Evolutionary conservation across 345 rosid genomes (phyloP).

Genomic region (Brassica carinata): DNA sequence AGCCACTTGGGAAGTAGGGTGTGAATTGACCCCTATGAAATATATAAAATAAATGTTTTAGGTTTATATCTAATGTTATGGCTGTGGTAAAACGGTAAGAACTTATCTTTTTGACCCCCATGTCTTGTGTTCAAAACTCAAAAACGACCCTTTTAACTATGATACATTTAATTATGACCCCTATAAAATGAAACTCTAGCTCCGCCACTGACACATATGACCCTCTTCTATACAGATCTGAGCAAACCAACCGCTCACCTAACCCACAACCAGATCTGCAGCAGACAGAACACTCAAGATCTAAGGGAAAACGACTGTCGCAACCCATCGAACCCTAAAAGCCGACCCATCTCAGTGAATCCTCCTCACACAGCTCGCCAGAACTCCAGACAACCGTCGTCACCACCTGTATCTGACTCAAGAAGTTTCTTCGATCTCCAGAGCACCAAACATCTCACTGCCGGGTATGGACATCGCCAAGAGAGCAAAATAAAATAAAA

Average conservation of each 20-base stretch:
- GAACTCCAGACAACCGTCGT: neutral
- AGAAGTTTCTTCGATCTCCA: neutral
- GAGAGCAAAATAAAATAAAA: neutral
- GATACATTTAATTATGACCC: no score
- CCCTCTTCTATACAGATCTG: neutral
- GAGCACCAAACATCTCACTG: neutral
- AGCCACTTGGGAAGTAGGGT: no score
- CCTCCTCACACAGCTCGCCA: neutral
- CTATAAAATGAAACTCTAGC: no score
- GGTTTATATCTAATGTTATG: no score
- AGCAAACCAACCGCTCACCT: neutral
- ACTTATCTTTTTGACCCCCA: no score
- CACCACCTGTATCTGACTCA: neutral
- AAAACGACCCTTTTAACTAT: no score
- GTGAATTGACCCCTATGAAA: no score
- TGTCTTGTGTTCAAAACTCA: no score
- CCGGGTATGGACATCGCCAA: neutral
- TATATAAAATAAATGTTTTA: no score
- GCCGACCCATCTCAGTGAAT: neutral
- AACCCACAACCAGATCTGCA: neutral
- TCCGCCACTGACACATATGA: neutral
- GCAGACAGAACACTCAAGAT: neutral
- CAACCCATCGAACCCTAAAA: neutral
- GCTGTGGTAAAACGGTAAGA: no score
- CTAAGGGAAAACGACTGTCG: neutral